Evolutionary conservation across 1,284 basidiomycete genomes (phyloP), one percentile per base, ranked within the genome.

Genomic region (Marasmius oreades): DNA sequence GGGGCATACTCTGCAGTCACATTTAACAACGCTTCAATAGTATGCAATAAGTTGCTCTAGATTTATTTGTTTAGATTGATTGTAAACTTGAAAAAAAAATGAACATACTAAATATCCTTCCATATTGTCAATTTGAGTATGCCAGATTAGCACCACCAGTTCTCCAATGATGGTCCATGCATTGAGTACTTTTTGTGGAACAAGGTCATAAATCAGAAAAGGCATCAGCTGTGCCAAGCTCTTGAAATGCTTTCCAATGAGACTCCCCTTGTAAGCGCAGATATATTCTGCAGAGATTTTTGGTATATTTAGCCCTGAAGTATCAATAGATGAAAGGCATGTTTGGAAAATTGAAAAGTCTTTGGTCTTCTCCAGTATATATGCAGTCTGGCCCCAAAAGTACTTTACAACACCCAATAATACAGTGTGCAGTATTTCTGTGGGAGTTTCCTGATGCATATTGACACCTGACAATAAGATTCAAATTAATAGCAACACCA

Each of bases 351-450:
- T 26, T 22, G 18, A 23, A 34, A 48, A 52, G n/a, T 12, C 28
- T 22, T 57, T 51, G 14, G 43, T 39, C 45, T 59, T 59, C 11
- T 34, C 50, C 31, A 56, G 26, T 18, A 56, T 36, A 10, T n/a
- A 44, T 2, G 56, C 33, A 16, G 39, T 56, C 23, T 61, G 59
- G 20, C 65, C 59, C 69, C 68, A 76, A 0, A 66, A 52, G 59
- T 76, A 74, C 51, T 75, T 76, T 8, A 67, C 59, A 11, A 69
- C 53, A 0, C 73, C 72, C 2, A 76, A 68, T 0, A 73, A 58
- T 26, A 72, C 62, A 0, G 69, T 71, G 51, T 74, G 74, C 0
- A 76, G 60, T 23, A 74, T 68, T 55, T 76, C 69, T 8, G 72
- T 63, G 3, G 71, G 70, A 0, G 70, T 74, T 52, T 74, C 72